These are phyloP conservation scores for Hanseniaspora singularis DNA, from an alignment of 805 yeast species.

Conservation along the genomic window DNA sequence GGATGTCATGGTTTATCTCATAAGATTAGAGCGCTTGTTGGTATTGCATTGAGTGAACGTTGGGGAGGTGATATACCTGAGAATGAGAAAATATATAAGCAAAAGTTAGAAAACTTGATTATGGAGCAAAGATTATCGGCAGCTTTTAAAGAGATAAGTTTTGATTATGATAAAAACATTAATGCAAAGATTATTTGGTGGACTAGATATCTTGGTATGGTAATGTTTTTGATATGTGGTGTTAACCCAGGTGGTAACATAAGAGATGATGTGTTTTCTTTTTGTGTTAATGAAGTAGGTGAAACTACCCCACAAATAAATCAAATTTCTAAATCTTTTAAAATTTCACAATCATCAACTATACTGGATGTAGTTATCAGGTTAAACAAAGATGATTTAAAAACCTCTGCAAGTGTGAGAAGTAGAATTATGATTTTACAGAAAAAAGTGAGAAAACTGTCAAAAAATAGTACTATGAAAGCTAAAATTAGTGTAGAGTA, in stretches of 20 bases:
- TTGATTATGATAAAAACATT: conserved; percentile 34
- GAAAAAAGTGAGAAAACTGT: conserved; percentile 47
- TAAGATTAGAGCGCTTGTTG: conserved; percentile 55
- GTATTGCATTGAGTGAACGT: conserved; percentile 62
- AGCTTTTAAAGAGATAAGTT: conserved; percentile 17
- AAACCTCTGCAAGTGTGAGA: conserved; percentile 48
- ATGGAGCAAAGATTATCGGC: conserved; percentile 20
- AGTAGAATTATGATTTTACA: conserved; percentile 48
- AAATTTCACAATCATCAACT: conserved; percentile 22
- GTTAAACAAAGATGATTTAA: conserved; percentile 41
- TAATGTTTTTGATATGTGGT: conserved; percentile 69
- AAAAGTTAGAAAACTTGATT: conserved; percentile 38
- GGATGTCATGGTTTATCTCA: conserved; percentile 69
- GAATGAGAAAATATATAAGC: conserved; percentile 37
- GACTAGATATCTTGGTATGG: conserved; percentile 60
- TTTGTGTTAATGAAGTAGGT: conserved; percentile 29
- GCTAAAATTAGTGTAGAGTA: conserved; percentile 42
- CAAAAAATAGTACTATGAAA: conserved; percentile 38
- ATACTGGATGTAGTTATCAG: conserved; percentile 31
- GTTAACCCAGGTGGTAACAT: conserved; percentile 73
- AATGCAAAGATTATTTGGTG: conserved; percentile 49
- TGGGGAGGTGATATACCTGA: conserved; percentile 74
- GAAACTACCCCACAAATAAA: conserved; percentile 16
- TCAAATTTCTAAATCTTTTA: conserved; percentile 18
- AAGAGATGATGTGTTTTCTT: conserved; percentile 44